These are phyloP conservation scores for Thelonectria rubi DNA, from an alignment of 2,329 filamentous ascomycete species.

Conservation along the genomic window DNA sequence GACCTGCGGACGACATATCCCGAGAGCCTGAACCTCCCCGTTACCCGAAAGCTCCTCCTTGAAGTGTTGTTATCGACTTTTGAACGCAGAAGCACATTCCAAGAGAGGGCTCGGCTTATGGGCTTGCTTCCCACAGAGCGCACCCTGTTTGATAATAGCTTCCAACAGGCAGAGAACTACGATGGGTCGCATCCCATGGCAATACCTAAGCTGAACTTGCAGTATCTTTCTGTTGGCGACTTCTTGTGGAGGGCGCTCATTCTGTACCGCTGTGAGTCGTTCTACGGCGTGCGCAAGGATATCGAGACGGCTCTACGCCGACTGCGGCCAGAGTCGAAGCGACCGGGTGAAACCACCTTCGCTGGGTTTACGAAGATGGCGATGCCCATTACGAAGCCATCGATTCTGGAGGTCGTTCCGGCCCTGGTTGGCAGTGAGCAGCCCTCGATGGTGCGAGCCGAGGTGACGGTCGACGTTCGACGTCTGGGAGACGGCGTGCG, in stretches of 20 bases:
- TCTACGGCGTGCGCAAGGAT: conserved; percentile 92
- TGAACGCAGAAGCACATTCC: conserved; percentile 82
- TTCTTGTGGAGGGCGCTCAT: conserved; percentile 96
- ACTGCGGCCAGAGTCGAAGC: conserved; percentile 73
- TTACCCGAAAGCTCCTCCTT: conserved; percentile 70
- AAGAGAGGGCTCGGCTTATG: conserved; percentile 77
- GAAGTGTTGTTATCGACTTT: conserved; percentile 80
- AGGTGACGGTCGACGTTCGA: conserved; percentile 85
- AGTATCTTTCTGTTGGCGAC: conserved; percentile 93
- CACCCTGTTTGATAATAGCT: conserved; percentile 78
- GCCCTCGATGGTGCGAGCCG: conserved; percentile 85
- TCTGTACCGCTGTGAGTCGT: conserved; percentile 88
- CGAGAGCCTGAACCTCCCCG: conserved; percentile 68
- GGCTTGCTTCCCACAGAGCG: conserved; percentile 85
- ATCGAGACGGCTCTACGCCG: conserved; percentile 84
- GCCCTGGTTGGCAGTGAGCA: conserved; percentile 83
- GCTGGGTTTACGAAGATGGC: conserved; percentile 92
- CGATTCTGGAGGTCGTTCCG: conserved; percentile 86
- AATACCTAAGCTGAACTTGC: conserved; percentile 92
- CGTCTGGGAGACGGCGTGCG: conserved; percentile 79
- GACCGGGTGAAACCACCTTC: conserved; percentile 75
- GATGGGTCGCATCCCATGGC: conserved; percentile 88
- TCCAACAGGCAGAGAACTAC: conserved; percentile 85
- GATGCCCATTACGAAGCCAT: conserved; percentile 83
- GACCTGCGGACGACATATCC: conserved; percentile 88